These are phyloP conservation scores for Mortierella sp. DNA, from an alignment of 371 early-diverging fungal genomes.

Conservation along the genomic window DNA sequence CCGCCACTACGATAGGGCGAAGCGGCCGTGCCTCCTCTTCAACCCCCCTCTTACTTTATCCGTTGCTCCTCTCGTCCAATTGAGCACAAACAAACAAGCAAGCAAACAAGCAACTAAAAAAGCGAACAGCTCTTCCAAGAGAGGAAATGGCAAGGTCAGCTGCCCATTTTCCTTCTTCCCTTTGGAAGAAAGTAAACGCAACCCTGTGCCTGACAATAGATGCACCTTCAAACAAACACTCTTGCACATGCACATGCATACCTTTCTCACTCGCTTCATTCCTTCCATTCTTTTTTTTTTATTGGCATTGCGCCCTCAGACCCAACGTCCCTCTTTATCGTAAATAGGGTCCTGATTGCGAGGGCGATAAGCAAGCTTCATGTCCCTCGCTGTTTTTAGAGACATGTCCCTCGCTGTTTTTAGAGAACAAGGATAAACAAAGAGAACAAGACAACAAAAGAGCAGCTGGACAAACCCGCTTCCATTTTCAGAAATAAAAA, in stretches of 20 bases:
- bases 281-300: neutral
- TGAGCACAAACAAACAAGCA: neutral
- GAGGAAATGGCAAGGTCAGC: conserved; percentile 8
- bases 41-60: neutral
- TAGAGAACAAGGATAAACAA: neutral
- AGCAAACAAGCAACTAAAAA: neutral
- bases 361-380: too few relatives aligned
- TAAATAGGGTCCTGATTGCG: too few relatives aligned
- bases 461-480: neutral
- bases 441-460: neutral
- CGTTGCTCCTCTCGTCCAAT: neutral
- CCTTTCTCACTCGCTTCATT: too few relatives aligned
- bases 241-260: neutral
- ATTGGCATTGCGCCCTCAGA: too few relatives aligned
- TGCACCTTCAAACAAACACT: neutral
- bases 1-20: too few relatives aligned
- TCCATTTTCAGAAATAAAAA: neutral
- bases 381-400: neutral
- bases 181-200: neutral
- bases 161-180: neutral
- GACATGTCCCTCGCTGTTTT: neutral
- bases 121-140: conserved; percentile 1
- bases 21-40: too few relatives aligned
- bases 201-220: neutral
- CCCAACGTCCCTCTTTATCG: too few relatives aligned